Evolutionary conservation across 768 basidiomycete genomes (phyloP), one percentile per base, ranked within the genome.

Genomic region (Naematelia aurantialba): DNA sequence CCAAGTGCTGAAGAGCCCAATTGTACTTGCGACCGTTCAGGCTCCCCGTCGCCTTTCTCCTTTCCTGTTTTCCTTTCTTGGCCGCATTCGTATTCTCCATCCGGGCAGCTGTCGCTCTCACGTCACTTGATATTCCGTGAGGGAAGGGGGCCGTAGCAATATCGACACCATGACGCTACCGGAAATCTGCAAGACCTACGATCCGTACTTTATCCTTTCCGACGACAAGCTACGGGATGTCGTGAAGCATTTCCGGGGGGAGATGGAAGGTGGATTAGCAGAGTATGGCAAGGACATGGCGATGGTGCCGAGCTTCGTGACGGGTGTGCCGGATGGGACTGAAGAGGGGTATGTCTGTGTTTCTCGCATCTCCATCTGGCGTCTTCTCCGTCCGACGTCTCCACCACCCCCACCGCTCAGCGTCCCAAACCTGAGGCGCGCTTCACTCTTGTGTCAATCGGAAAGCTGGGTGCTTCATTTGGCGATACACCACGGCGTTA

Each of bases 261-360:
- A 97, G 72, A 86, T 91, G 70, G 80, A 82, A 30, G 70, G 83
- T 5, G 96, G 96, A 13, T 79, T 99, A 17, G 76, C 80, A 2
- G 79, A 79, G 65, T 91, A 91, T 79, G 84, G 84, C 31, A 83
- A 87, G 46, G 81, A 87, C 42, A 88, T 94, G 86, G 91, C 92
- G 4, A 96, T 97, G 89, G 91, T 97, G 86, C 96, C 96, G 4
- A 89, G 91, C 10, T 99, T 90, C 78, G 90, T 98, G 45, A 91
- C 89, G n/a, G 87, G 87, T 52, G 90, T 96, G 24, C 96, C 96
- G 46, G 83, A 96, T 76, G 96, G 96, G 47, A 85, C 86, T 51
- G 96, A 99, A 79, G 88, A 84, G 58, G 96, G 96, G 91, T 91
- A 78, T 70, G 84, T 75, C 14, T 56, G 29, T 53, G 48, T 22